Base-by-base conservation (phyloP, 331 rosid genomes). In the Pyrus hybrid region DNA sequence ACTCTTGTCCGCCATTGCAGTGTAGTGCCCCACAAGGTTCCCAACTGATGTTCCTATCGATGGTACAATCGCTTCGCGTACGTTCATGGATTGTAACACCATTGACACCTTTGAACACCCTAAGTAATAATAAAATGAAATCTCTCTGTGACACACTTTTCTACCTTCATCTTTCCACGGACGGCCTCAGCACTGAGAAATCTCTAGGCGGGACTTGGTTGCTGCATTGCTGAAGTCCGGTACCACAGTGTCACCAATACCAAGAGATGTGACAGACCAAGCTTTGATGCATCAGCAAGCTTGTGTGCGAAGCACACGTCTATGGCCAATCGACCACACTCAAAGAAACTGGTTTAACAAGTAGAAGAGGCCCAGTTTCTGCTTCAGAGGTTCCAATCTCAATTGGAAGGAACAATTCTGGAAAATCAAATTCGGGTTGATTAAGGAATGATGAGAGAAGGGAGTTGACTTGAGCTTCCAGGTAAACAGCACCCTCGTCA, bases 211-310 rank as follows among this genome's bases (percentile, higher is more conserved):
- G 71, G 51, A 80, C 80, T 13, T 33, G 17, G 10, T 29, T 8
- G 76, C 65, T 2, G 82, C 22, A 3, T 66, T 57, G 6, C 71
- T 57, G 43, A 82, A 82, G 4, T 8, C 64, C 1, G 80, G 85
- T 7, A 14, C 30, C 14, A 57, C 12, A 8, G n/a, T 8, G 16
- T 73, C n/a, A 23, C 25, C 16, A 13, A 21, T 26, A 8, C 77
- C 82, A 5, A 68, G 76, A 33, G 78, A 51, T 6, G 22, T 26
- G 37, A 82, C 79, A 2, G 86, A 79, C 84, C 86, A 83, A 57
- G 51, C 68, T 5, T 77, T 2, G 53, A 10, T 6, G 70, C 82
- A 21, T 84, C 87, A 63, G 49, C 67, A 63, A 80, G 45, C 68
- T 77, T 84, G 69, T 80, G 82, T 9, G 82, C 25, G 0, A 84